Evolutionary conservation across 495 filamentous ascomycete species (phyloP).

Genomic region (Aspergillus nanangensis): DNA sequence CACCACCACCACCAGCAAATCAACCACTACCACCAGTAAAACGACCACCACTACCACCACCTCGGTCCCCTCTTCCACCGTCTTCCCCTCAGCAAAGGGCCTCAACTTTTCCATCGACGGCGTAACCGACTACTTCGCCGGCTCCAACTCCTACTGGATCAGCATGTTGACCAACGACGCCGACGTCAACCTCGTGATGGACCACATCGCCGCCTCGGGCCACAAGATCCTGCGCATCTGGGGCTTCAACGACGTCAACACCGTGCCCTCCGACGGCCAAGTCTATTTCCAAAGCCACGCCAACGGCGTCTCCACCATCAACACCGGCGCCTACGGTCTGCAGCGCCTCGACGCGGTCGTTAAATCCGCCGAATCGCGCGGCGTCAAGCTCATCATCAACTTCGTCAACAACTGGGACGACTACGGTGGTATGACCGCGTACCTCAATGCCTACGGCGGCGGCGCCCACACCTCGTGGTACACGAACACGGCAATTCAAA

Average conservation of each 20-base stretch:
- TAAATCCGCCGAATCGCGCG: conserved; percentile 47
- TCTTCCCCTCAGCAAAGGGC: conserved; percentile 48
- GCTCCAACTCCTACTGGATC: conserved; percentile 77
- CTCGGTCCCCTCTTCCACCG: not conserved
- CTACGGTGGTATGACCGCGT: conserved; percentile 63
- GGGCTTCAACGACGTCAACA: conserved; percentile 66
- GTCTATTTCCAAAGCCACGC: conserved; percentile 59
- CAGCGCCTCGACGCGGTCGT: conserved; percentile 66
- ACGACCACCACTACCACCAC: conserved; percentile 1
- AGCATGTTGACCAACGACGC: conserved; percentile 57
- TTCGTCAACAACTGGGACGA: conserved; percentile 57
- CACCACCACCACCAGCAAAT: conserved; percentile 7
- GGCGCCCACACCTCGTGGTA: conserved; percentile 52
- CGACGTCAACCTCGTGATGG: conserved; percentile 58
- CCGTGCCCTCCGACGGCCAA: conserved; percentile 37
- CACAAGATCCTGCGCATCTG: conserved; percentile 67
- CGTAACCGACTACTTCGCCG: conserved; percentile 57
- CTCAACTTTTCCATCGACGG: conserved; percentile 60
- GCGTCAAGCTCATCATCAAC: conserved; percentile 58
- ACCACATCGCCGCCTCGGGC: conserved; percentile 46
- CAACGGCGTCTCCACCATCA: conserved; percentile 54
- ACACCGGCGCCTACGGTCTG: conserved; percentile 62
- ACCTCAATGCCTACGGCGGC: conserved; percentile 58
- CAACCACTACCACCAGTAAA: conserved; percentile 7
- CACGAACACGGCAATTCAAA: conserved; percentile 49